Base-by-base conservation (phyloP, 164 flowering plant genomes). In the Stephania yunnanensis region DNA sequence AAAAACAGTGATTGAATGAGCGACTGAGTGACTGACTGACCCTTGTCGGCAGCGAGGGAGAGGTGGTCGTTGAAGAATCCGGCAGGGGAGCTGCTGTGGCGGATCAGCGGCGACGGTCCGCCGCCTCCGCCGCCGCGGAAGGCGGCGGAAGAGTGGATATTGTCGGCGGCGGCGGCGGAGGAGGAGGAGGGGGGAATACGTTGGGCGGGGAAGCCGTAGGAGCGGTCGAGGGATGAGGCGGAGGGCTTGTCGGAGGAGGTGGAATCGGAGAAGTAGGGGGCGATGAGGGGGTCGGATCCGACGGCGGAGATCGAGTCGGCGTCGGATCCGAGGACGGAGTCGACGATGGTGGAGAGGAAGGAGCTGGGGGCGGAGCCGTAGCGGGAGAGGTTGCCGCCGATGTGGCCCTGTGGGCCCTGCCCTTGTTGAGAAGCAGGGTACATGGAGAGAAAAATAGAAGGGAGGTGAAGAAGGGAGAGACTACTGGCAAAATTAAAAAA, bases 41-140 rank as follows among this genome's bases (percentile, higher is more conserved):
- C 55, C 79, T 80, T 85, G 42, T 87, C 92, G n/a, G 79, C 71
- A 66, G 83, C 48, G 70, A 87, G 86, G n/a, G 79, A 70, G 68
- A 82, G 50, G 70, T 86, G 86, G 36, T 87, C 84, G 70, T 81
- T 79, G 30, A 90, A 79, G 67, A 92, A 88, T 1, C 92, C 92
- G 46, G 97, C 95, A 0, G 97, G 95, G 15, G 92, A 89, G 81
- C 97, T 92, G 70, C 88, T 87, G 52, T 91, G 95, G 9, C 97
- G 79, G 64, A 86, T 74, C 87, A 92, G 68, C 1, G 86, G 44
- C 6, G 87, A 71, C 2, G 83, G 61, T 5, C 65, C 50, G 78
- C 67, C 9, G 76, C 55, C 36, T 73, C 55, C 42, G 72, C 83
- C 10, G 71, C 78, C 10, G 71, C 65, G 29, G 80, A 80, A 52